Evolutionary conservation across 2,329 filamentous ascomycete species (phyloP).

Genomic region (Aspergillus aculeatinus): DNA sequence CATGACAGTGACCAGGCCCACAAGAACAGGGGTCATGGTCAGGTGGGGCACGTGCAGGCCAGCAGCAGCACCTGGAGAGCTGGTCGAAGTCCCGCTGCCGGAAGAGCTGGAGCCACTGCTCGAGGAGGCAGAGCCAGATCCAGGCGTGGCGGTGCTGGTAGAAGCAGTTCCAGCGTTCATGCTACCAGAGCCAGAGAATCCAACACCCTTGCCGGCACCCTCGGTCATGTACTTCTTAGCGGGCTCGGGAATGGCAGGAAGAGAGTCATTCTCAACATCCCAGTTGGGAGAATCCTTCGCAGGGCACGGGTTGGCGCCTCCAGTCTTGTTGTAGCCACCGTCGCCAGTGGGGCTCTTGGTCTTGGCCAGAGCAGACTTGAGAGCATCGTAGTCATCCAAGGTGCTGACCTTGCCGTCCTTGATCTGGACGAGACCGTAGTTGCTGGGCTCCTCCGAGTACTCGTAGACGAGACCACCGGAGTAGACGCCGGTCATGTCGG

Average conservation of each 20-base stretch:
- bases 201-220: constrained; percentile 58
- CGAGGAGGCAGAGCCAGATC: constrained; percentile 45
- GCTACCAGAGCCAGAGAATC: constrained; percentile 56
- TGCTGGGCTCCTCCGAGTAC: constrained; percentile 80
- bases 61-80: constrained; percentile 45
- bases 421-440: constrained; percentile 77
- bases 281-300: constrained; percentile 52
- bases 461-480: constrained; percentile 96
- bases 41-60: constrained; percentile 47
- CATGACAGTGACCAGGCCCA: constrained; percentile 51
- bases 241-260: constrained; percentile 58
- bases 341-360: constrained; percentile 55
- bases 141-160: constrained; percentile 50
- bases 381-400: constrained; percentile 61
- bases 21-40: constrained; percentile 52
- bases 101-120: constrained; percentile 6
- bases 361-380: constrained; percentile 52
- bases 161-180: constrained; percentile 55
- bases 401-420: constrained; percentile 56
- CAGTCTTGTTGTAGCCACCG: constrained; percentile 59
- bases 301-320: constrained; percentile 56
- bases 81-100: constrained; percentile 25
- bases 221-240: constrained; percentile 58
- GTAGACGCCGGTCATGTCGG: constrained; percentile 83
- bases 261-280: constrained; percentile 54